phyloP scores from a whole-genome alignment of 2,329 filamentous ascomycete species.

The Pseudofabraea citricarpa region DNA sequence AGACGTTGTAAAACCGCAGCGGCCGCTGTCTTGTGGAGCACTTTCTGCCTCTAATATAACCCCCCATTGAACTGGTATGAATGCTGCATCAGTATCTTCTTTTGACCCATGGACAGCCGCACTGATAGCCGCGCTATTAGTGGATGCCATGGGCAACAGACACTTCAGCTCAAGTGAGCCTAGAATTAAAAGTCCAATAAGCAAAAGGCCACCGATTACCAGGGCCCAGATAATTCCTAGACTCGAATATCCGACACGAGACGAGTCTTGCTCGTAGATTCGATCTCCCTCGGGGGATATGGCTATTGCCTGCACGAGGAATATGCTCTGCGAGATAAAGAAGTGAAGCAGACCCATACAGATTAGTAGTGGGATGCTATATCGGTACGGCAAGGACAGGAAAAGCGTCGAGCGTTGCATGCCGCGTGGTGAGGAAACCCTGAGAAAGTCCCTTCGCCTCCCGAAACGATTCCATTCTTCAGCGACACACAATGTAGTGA shows the following conservation, averaged over 20 bases:
- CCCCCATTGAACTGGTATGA: not conserved
- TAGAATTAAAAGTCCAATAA: not conserved
- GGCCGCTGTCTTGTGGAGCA: too few relatives aligned
- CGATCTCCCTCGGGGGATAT: not conserved
- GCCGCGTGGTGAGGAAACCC: conserved; percentile 27
- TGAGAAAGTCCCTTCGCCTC: conserved; percentile 29
- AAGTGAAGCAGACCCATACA: not conserved
- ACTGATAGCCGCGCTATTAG: not conserved
- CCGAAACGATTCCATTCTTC: conserved; percentile 16
- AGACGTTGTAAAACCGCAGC: too few relatives aligned
- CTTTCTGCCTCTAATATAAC: too few relatives aligned
- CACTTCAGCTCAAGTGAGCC: too few relatives aligned
- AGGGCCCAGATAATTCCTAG: not conserved
- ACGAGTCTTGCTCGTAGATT: not conserved
- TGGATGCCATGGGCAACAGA: not conserved
- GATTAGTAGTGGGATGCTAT: not conserved
- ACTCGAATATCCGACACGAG: not conserved
- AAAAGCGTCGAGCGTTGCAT: conserved; percentile 29
- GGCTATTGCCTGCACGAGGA: not conserved
- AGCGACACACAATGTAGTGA: conserved; percentile 17
- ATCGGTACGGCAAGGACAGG: conserved; percentile 32
- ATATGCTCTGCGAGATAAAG: not conserved
- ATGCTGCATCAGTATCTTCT: not conserved
- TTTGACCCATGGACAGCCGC: not conserved
- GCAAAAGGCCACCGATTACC: not conserved